Evolutionary conservation across 305 asterid genomes (phyloP).

Genomic region (Solanum hybrid): DNA sequence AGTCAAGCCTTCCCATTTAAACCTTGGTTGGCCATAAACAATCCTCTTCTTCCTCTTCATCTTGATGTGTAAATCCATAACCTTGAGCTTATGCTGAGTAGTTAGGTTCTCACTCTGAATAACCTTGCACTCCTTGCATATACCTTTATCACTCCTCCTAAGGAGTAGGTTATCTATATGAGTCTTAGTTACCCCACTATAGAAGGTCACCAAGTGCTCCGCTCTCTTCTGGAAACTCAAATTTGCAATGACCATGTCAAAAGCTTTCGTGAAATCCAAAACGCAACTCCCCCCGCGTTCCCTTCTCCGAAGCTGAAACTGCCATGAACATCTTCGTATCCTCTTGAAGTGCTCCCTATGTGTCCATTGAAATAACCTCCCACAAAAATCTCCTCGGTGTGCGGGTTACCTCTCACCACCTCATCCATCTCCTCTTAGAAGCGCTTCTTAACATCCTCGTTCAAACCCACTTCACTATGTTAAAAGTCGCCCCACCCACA

Average conservation of each 20-base stretch:
- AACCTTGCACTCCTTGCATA: neutral
- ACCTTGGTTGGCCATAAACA: neutral
- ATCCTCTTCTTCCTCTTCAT: neutral
- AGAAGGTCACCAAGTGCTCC: neutral
- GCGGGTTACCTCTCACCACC: neutral
- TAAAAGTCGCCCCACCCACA: neutral
- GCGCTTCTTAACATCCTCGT: neutral
- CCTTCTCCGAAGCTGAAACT: neutral
- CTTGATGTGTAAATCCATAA: neutral
- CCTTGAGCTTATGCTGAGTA: neutral
- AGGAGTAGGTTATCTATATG: neutral
- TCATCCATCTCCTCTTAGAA: neutral
- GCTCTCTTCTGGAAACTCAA: neutral
- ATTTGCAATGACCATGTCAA: neutral
- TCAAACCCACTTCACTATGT: neutral
- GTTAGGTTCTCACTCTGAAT: neutral
- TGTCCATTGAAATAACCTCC: neutral
- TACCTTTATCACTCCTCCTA: neutral
- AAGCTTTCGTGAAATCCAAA: neutral
- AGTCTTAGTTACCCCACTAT: neutral
- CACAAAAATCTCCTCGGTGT: neutral
- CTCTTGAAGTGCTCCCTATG: neutral
- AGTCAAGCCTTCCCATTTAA: neutral
- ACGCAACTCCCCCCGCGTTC: neutral
- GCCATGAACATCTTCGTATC: neutral